phyloP scores from a whole-genome alignment of 2,329 filamentous ascomycete species.

The Colletotrichum australisinense region DNA sequence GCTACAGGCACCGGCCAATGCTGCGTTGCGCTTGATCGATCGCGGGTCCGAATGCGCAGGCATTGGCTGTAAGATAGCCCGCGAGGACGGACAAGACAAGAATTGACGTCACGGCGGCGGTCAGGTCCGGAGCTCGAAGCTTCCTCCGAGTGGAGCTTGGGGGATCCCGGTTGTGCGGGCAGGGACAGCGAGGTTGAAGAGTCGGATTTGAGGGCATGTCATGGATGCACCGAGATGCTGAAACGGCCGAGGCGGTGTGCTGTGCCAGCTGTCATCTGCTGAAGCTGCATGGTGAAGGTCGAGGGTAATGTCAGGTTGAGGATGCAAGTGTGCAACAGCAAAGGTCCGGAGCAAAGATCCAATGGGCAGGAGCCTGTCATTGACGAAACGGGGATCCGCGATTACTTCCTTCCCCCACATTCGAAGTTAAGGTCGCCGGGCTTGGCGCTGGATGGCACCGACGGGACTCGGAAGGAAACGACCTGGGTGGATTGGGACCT shows the following conservation, averaged over 20 bases:
- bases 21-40: neutral
- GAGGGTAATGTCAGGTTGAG: neutral
- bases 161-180: neutral
- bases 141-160: neutral
- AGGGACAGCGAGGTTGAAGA: neutral
- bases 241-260: constrained; percentile 31
- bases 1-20: neutral
- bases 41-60: neutral
- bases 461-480: constrained; percentile 7
- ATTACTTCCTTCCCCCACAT: constrained; percentile 15
- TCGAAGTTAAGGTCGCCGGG: neutral
- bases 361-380: constrained; percentile 8
- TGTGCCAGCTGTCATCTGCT: neutral
- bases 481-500: constrained; percentile 1
- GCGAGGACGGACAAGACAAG: neutral
- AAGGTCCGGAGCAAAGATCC: neutral
- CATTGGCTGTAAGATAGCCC: too few species aligned
- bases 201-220: neutral
- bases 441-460: constrained; percentile 23
- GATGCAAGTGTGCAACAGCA: constrained; percentile 13
- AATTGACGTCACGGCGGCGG: constrained; percentile 11
- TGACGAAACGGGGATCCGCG: constrained; percentile 25
- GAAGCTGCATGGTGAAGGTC: neutral
- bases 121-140: constrained; percentile 5
- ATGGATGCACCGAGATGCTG: constrained; percentile 2